Conservation (phyloP, 495 filamentous ascomycete genomes). For the Lasiosphaeria miniovina region DNA sequence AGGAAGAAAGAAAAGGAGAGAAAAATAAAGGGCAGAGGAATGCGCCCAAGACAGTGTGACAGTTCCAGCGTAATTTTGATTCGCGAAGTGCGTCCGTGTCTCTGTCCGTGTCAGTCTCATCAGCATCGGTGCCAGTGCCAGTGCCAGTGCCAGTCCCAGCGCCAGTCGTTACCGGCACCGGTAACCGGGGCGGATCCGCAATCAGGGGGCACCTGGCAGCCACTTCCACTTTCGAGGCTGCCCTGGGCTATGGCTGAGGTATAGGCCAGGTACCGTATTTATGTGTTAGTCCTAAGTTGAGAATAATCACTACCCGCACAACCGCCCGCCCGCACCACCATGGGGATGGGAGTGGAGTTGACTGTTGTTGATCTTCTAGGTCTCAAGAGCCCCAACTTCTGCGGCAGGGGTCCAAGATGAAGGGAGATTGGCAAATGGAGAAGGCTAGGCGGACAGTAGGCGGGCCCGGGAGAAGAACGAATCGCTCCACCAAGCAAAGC, state of each 20-base stretch:
- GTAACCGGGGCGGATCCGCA: slow-evolving; percentile 13
- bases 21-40: slow-evolving; percentile 5
- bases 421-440: not conserved
- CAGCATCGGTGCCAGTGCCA: slow-evolving; percentile 16
- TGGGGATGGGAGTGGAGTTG: not conserved
- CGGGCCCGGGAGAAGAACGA: not conserved
- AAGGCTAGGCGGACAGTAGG: not conserved
- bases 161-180: not conserved
- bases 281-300: too few relatives aligned
- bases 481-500: not conserved
- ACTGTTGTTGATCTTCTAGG: not conserved
- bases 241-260: too few relatives aligned
- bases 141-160: slow-evolving; percentile 1
- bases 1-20: too few relatives aligned
- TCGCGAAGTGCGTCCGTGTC: slow-evolving; percentile 12
- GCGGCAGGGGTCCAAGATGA: slow-evolving; percentile 1
- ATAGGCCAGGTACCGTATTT: too few relatives aligned
- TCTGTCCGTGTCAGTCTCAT: slow-evolving; percentile 24
- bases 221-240: too few relatives aligned
- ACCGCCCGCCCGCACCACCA: not conserved
- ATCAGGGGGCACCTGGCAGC: not conserved
- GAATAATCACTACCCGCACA: too few relatives aligned
- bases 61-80: slow-evolving; percentile 27
- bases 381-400: not conserved
- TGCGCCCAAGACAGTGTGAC: slow-evolving; percentile 24